These are phyloP conservation scores for Schwanniomyces sp. DNA, from an alignment of 805 yeast genomes.

Conservation along the genomic window DNA sequence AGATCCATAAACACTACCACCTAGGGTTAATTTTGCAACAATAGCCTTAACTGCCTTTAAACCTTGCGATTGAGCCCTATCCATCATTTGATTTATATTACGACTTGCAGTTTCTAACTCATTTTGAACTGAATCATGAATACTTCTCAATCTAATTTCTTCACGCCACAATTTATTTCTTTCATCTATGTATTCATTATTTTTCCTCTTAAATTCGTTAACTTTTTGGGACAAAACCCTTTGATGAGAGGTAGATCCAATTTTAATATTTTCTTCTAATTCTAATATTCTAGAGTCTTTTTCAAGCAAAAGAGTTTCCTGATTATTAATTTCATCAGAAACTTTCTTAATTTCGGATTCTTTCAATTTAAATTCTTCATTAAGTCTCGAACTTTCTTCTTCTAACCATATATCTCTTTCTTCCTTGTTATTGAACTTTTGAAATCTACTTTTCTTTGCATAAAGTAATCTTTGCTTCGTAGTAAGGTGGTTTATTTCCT, in stretches of 20 bases:
- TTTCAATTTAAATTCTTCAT: constrained; percentile 25
- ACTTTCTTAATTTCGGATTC: constrained; percentile 22
- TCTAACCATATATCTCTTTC: constrained; percentile 72
- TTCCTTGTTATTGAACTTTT: constrained; percentile 51
- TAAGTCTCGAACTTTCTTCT: constrained; percentile 44
- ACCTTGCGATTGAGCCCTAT: constrained; percentile 67
- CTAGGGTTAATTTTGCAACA: constrained; percentile 55
- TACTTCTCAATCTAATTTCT: constrained; percentile 63
- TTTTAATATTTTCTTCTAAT: constrained; percentile 10
- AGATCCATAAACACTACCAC: constrained; percentile 71
- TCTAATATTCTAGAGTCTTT: constrained; percentile 12
- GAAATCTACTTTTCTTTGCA: constrained; percentile 69
- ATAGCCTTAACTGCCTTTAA: constrained; percentile 67
- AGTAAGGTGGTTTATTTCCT: constrained; percentile 39
- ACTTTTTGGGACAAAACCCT: constrained; percentile 30
- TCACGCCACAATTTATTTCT: constrained; percentile 79
- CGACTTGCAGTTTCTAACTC: constrained; percentile 61
- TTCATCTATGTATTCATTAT: constrained; percentile 54
- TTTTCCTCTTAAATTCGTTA: constrained; percentile 40
- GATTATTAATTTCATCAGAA: constrained; percentile 14
- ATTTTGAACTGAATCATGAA: constrained; percentile 52
- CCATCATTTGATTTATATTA: constrained; percentile 70
- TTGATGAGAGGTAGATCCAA: constrained; percentile 6
- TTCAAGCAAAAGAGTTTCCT: constrained; percentile 24
- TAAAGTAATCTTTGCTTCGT: constrained; percentile 59